Evolutionary conservation across 805 yeast species (phyloP).

Genomic region (Metschnikowia similis): DNA sequence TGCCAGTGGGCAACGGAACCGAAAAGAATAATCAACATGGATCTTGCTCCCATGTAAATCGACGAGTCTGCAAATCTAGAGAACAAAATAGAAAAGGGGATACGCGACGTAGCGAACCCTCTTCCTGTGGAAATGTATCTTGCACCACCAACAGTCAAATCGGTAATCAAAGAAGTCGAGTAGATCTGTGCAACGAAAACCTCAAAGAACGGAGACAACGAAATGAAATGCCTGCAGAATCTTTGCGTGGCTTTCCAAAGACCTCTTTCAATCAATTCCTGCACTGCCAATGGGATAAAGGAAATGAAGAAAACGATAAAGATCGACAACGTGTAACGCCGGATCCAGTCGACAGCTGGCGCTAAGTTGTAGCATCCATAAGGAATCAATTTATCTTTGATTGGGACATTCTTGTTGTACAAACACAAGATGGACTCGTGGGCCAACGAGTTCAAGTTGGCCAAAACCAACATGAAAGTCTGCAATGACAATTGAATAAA

Average conservation of each 20-base stretch:
- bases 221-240: conserved; percentile 60
- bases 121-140: conserved; percentile 79
- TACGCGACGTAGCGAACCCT: conserved; percentile 73
- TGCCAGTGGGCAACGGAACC: conserved; percentile 64
- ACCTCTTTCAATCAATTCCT: conserved; percentile 74
- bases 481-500: conserved; percentile 63
- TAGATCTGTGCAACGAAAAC: conserved; percentile 75
- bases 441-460: conserved; percentile 61
- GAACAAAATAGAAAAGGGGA: conserved; percentile 60
- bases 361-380: conserved; percentile 66
- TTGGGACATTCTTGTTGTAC: conserved; percentile 53
- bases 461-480: conserved; percentile 51
- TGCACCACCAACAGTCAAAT: conserved; percentile 75
- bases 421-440: conserved; percentile 59
- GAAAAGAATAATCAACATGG: conserved; percentile 59
- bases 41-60: conserved; percentile 80
- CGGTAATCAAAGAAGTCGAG: conserved; percentile 64
- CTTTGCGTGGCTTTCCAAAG: conserved; percentile 64
- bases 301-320: conserved; percentile 71
- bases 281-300: conserved; percentile 70
- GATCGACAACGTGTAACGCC: conserved; percentile 68
- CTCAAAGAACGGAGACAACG: conserved; percentile 75
- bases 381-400: conserved; percentile 60
- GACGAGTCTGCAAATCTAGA: conserved; percentile 64
- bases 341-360: conserved; percentile 72